Conservation (phyloP, 371 early-diverging fungal species). For the Apophysomyces variabilis region DNA sequence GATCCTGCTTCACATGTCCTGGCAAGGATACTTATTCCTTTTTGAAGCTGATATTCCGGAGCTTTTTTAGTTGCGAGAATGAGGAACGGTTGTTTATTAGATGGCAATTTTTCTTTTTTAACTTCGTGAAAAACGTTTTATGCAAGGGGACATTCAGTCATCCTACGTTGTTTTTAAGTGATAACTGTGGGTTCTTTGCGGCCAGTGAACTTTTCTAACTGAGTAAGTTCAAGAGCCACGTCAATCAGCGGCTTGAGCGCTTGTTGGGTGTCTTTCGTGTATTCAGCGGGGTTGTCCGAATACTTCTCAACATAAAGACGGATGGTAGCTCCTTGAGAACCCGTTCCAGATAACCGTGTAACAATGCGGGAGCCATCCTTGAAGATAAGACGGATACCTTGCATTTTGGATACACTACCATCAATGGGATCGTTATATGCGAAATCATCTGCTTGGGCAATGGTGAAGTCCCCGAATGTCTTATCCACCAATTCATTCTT, state of each 20-base stretch:
- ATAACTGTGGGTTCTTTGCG: constrained; percentile 93
- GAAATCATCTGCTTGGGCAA: constrained; percentile 87
- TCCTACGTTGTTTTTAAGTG: constrained; percentile 52
- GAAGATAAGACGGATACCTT: constrained; percentile 93
- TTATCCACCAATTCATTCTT: constrained; percentile 60
- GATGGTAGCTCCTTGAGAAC: constrained; percentile 95
- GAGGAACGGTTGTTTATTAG: no score
- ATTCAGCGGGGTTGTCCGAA: constrained; percentile 63
- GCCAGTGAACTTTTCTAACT: constrained; percentile 84
- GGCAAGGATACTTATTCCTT: no score
- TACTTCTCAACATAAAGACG: constrained; percentile 96
- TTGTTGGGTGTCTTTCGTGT: constrained; percentile 72
- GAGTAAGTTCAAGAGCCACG: constrained; percentile 78
- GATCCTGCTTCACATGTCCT: no score
- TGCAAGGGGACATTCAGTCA: no score
- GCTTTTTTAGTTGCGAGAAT: no score
- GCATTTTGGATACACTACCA: constrained; percentile 81
- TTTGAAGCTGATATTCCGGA: no score
- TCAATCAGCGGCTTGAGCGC: constrained; percentile 91
- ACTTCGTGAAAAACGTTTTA: no score
- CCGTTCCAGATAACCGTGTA: constrained; percentile 94
- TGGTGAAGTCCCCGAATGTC: constrained; percentile 64
- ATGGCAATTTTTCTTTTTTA: no score
- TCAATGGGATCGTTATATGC: constrained; percentile 95
- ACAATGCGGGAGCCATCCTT: constrained; percentile 90